These are phyloP conservation scores for Scheffersomyces parashehatae DNA, from an alignment of 1,139 yeast genomes.

Conservation along the genomic window DNA sequence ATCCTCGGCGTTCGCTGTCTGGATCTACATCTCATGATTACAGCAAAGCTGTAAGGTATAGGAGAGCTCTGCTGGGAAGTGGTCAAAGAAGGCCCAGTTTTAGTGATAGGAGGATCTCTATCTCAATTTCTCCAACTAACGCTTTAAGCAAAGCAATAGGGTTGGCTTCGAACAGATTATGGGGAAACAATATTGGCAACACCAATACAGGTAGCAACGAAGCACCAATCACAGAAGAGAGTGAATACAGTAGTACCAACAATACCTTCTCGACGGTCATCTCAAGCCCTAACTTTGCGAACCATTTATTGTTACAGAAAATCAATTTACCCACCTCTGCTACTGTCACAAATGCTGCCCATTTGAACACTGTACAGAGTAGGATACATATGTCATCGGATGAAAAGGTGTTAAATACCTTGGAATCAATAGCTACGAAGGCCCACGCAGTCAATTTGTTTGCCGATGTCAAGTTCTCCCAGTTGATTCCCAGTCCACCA, in stretches of 20 bases:
- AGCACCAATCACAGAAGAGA: slow-evolving; percentile 16
- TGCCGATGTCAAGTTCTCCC: slow-evolving; percentile 89
- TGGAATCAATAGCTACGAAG: slow-evolving; percentile 83
- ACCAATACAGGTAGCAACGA: slow-evolving; percentile 1
- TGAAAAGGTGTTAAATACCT: slow-evolving; percentile 42
- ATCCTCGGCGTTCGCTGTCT: slow-evolving; percentile 20
- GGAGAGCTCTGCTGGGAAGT: slow-evolving; percentile 35
- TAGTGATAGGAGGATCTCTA: slow-evolving; percentile 61
- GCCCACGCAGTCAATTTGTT: slow-evolving; percentile 85
- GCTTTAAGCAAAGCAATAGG: slow-evolving; percentile 88
- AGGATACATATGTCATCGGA: slow-evolving; percentile 23
- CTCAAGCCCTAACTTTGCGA: slow-evolving; percentile 38
- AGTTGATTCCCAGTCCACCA: slow-evolving; percentile 78
- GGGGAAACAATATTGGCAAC: slow-evolving; percentile 46
- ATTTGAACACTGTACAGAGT: background rate
- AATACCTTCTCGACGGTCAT: slow-evolving; percentile 22
- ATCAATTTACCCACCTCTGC: slow-evolving; percentile 30
- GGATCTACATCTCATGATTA: background rate
- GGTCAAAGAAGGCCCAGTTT: slow-evolving; percentile 49
- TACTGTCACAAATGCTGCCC: slow-evolving; percentile 9
- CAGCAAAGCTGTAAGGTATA: slow-evolving; percentile 9
- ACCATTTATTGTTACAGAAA: slow-evolving; percentile 35
- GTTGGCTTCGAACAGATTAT: slow-evolving; percentile 82
- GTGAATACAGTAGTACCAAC: slow-evolving; percentile 8
- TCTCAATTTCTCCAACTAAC: slow-evolving; percentile 81